Base-by-base conservation (phyloP, 257 asterid species). In the Salvia splendens region DNA sequence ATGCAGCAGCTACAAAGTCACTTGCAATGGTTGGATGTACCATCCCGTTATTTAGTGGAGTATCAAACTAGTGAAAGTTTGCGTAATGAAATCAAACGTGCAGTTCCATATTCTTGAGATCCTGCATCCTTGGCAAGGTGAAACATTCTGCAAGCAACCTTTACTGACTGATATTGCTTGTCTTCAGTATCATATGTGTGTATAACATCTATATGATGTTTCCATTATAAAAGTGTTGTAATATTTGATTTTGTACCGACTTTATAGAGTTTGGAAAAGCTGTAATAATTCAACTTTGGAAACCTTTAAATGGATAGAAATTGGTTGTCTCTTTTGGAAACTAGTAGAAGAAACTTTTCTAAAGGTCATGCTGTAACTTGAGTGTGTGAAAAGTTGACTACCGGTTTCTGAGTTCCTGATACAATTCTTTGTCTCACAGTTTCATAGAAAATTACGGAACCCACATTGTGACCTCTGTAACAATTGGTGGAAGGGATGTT, bases 21-120 rank as follows among this genome's bases (percentile, higher is more conserved):
- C 96, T 94, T 24, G 85, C 96, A 5, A 86, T 91, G 96, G 89
- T 89, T 35, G 99, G 99, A 70, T 81, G 76, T 36, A 46, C 83
- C 65, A 83, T 88, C 20, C 20, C 20, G 10, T 78, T 94, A 53
- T 85, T 76, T 51, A 72, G 56, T 33, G n/a, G n/a, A n/a, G 20
- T 17, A 91, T 91, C 76, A 61, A 80, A 74, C 71, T 94, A 58
- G 78, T 78, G 16, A 91, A 81, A 72, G 82, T 73, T 76, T 91
- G 77, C 80, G 67, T 0, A 96, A 88, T 67, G 96, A 91, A 75
- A 75, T 94, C 67, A 88, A 80, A 79, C 89, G 79, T 40, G 92
- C 98, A 3, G 96, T 94, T 82, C 97, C 99, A 8, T 94, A 85
- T 82, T 77, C 95, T 74, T 94, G 99, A 98, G 96, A 94, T 80